Conservation (phyloP, 805 yeast genomes). For the Hanseniaspora clermontiae region DNA sequence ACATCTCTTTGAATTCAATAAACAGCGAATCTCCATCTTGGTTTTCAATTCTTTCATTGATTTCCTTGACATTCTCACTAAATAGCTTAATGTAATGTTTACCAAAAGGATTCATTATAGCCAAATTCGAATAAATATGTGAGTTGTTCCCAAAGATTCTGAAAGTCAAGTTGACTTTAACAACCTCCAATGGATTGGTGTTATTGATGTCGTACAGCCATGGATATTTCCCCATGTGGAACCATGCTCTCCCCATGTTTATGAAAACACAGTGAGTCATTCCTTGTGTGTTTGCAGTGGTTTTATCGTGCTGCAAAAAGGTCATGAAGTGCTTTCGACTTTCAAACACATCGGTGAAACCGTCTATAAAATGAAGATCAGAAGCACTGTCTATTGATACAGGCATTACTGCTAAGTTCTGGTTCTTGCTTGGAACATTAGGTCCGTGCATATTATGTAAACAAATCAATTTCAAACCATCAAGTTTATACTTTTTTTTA, state of each 20-base stretch:
- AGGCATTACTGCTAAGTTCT: constrained; percentile 71
- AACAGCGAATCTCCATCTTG: constrained; percentile 46
- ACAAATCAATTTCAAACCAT: constrained; percentile 69
- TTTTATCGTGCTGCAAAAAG: constrained; percentile 82
- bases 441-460: constrained; percentile 95
- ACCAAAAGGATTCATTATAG: constrained; percentile 90
- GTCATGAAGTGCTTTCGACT: constrained; percentile 66
- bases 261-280: constrained; percentile 96
- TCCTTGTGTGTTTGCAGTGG: constrained; percentile 97
- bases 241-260: constrained; percentile 97
- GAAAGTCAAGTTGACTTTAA: constrained; percentile 83
- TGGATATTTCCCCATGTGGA: constrained; percentile 66
- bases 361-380: constrained; percentile 48
- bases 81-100: constrained; percentile 85
- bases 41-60: constrained; percentile 72
- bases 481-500: constrained; percentile 51
- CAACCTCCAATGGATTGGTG: constrained; percentile 81
- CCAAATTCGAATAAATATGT: constrained; percentile 97
- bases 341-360: constrained; percentile 55
- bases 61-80: constrained; percentile 68
- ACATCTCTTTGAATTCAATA: constrained; percentile 51
- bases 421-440: constrained; percentile 73
- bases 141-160: constrained; percentile 87
- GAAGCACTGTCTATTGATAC: constrained; percentile 28
- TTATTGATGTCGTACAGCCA: constrained; percentile 47